These are phyloP conservation scores for Echium plantagineum DNA, from an alignment of 257 asterid genomes.

Conservation along the genomic window DNA sequence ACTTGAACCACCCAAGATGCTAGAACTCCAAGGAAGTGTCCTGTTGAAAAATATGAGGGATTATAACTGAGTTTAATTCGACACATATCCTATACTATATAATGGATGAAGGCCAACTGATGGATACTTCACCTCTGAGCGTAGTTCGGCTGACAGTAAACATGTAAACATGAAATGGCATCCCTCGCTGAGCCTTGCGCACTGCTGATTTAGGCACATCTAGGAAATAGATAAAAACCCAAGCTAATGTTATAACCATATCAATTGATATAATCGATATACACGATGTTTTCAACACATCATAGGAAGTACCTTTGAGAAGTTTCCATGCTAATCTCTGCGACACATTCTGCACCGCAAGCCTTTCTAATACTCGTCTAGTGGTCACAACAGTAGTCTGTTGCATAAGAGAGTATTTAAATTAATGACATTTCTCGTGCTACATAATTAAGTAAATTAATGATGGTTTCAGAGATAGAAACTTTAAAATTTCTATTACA, in stretches of 20 bases:
- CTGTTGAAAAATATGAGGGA: constrained; percentile 29
- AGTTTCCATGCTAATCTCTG: constrained; percentile 94
- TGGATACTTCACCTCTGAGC: constrained; percentile 47
- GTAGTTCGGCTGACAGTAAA: constrained; percentile 63
- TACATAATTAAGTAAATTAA: not conserved
- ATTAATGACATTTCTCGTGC: constrained; percentile 4
- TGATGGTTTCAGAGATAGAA: too few relatives aligned
- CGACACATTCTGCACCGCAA: constrained; percentile 71
- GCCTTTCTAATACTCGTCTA: constrained; percentile 71
- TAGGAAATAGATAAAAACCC: constrained; percentile 16
- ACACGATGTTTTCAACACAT: not conserved
- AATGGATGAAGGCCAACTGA: not conserved
- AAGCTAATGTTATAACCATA: not conserved
- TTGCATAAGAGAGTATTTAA: constrained; percentile 8
- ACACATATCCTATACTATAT: not conserved
- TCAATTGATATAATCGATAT: too few relatives aligned
- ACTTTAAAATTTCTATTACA: too few relatives aligned
- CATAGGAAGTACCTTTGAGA: constrained; percentile 54
- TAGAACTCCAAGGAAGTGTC: constrained; percentile 69
- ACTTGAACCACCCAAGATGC: constrained; percentile 89
- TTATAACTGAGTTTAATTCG: constrained; percentile 10
- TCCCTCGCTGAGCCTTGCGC: constrained; percentile 72
- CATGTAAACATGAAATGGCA: constrained; percentile 43
- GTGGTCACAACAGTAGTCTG: constrained; percentile 77
- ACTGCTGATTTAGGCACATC: constrained; percentile 83